These are phyloP conservation scores for Bimuria novae-zelandiae DNA, from an alignment of 2,329 filamentous ascomycete species.

Conservation along the genomic window DNA sequence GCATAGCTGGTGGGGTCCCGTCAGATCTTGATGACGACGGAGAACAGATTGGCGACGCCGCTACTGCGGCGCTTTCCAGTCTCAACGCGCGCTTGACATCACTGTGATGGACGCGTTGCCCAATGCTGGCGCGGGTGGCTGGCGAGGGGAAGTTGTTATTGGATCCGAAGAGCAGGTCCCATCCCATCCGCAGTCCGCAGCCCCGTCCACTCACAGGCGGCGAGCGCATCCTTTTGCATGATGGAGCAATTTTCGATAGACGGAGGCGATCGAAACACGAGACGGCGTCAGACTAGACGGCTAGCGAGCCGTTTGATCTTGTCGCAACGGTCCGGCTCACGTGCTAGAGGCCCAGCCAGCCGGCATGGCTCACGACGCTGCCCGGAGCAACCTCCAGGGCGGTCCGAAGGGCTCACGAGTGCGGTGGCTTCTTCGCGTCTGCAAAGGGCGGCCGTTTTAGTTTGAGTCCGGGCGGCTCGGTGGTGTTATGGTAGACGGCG, in stretches of 20 bases:
- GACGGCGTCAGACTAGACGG: constrained; percentile 2
- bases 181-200: background rate
- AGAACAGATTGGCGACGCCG: constrained; percentile 1
- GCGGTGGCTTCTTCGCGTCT: too few relatives aligned
- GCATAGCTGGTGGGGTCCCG: background rate
- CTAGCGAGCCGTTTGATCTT: constrained; percentile 10
- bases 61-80: background rate
- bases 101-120: background rate
- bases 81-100: constrained; percentile 9
- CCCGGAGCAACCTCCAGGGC: too few relatives aligned
- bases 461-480: too few relatives aligned
- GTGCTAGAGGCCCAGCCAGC: too few relatives aligned
- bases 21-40: constrained; percentile 9
- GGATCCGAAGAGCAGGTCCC: background rate
- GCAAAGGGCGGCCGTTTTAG: too few relatives aligned
- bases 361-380: too few relatives aligned
- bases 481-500: constrained; percentile 4
- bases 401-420: too few relatives aligned
- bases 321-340: background rate
- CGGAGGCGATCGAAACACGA: background rate
- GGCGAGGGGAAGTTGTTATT: background rate
- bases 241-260: background rate
- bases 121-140: background rate
- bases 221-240: background rate
- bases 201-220: background rate